phyloP scores from a whole-genome alignment of 2,329 filamentous ascomycete species.

The Fonsecaea nubica region DNA sequence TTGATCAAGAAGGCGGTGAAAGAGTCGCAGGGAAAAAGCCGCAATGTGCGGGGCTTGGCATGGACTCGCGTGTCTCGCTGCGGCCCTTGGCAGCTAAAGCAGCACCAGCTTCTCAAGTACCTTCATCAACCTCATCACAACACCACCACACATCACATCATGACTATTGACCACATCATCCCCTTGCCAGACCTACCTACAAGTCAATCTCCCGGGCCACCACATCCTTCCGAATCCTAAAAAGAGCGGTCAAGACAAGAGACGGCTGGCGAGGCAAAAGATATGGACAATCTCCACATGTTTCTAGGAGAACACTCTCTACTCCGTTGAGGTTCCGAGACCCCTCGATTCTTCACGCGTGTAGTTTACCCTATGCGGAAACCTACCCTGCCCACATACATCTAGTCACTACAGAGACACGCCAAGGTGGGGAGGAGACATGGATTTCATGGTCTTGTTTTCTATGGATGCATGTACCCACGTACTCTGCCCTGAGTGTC shows the following conservation, averaged over 20 bases:
- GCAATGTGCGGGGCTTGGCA: neutral
- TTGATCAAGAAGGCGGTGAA: neutral
- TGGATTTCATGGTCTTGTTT: too few relatives aligned
- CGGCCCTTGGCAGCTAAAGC: neutral
- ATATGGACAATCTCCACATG: neutral
- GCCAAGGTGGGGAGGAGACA: too few relatives aligned
- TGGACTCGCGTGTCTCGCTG: neutral
- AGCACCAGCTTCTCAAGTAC: too few relatives aligned
- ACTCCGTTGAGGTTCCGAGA: neutral
- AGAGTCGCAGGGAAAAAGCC: neutral
- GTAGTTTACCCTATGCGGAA: neutral
- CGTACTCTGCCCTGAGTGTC: too few relatives aligned
- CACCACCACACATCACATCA: too few relatives aligned
- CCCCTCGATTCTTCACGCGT: neutral
- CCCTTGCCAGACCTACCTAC: too few relatives aligned
- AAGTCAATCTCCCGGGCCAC: neutral
- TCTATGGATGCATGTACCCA: too few relatives aligned
- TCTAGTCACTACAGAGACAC: neutral
- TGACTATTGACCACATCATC: too few relatives aligned
- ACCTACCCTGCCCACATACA: neutral
- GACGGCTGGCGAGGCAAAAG: conserved; percentile 1
- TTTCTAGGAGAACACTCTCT: neutral
- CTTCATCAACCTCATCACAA: too few relatives aligned
- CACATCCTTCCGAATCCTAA: neutral
- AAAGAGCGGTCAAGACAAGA: conserved; percentile 1